Evolutionary conservation across 2,329 filamentous ascomycete species (phyloP).

Genomic region (Cryphonectria radicalis): DNA sequence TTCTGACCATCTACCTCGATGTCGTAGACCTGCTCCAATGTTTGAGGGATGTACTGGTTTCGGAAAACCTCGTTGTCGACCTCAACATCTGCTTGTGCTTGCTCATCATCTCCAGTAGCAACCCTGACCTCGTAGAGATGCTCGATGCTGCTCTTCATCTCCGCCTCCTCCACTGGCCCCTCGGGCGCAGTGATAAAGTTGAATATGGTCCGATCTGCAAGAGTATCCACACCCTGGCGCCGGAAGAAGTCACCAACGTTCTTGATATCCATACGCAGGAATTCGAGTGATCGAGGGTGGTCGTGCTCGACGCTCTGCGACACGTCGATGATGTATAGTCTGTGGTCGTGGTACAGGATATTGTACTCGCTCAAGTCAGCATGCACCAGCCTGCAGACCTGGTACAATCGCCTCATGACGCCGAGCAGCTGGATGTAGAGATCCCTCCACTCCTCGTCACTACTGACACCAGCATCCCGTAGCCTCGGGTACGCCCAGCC

Average conservation of each 20-base stretch:
- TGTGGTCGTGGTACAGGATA: conserved; percentile 81
- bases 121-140: conserved; percentile 65
- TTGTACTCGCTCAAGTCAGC: conserved; percentile 99
- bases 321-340: conserved; percentile 94
- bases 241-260: conserved; percentile 94
- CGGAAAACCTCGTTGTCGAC: conserved; percentile 92
- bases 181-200: conserved; percentile 74
- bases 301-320: conserved; percentile 97
- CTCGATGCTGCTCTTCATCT: conserved; percentile 66
- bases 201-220: conserved; percentile 81
- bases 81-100: conserved; percentile 60
- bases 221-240: conserved; percentile 78
- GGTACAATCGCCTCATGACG: conserved; percentile 92
- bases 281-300: conserved; percentile 89
- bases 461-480: conserved; percentile 78
- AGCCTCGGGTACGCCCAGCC: conserved; percentile 88
- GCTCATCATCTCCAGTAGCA: conserved; percentile 41
- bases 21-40: conserved; percentile 93
- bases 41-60: conserved; percentile 96
- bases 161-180: conserved; percentile 64
- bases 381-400: conserved; percentile 88
- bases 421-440: conserved; percentile 84
- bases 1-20: conserved; percentile 87
- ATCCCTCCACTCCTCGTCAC: conserved; percentile 73
- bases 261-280: conserved; percentile 97